Conservation (phyloP, 2,329 filamentous ascomycete genomes). For the Pseudonectria buxi region DNA sequence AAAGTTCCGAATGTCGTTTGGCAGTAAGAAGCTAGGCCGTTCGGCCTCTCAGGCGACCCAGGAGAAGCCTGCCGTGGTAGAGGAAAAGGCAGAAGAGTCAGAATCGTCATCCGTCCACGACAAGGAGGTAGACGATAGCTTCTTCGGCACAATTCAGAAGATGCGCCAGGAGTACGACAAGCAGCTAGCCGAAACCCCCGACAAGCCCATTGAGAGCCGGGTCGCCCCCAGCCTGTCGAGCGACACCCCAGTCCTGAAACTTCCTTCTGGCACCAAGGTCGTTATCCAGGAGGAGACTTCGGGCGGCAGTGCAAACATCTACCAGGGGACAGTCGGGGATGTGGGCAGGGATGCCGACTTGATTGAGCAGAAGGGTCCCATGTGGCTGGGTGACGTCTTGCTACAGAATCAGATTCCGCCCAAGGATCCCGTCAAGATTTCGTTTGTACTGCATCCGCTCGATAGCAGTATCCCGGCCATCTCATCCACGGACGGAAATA, state of each 20-base stretch:
- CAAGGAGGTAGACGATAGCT: slow-evolving; percentile 68
- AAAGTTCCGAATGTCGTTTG: slow-evolving; percentile 79
- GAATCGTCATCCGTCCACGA: slow-evolving; percentile 59
- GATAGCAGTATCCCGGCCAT: slow-evolving; percentile 64
- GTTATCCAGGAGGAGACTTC: slow-evolving; percentile 63
- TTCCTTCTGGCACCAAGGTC: slow-evolving; percentile 59
- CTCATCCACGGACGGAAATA: slow-evolving; percentile 70
- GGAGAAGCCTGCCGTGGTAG: slow-evolving; percentile 65
- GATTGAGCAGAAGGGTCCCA: slow-evolving; percentile 79
- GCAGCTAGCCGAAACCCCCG: slow-evolving; percentile 49
- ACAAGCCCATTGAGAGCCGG: slow-evolving; percentile 50
- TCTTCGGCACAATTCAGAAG: slow-evolving; percentile 65
- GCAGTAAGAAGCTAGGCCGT: slow-evolving; percentile 75
- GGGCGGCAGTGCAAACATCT: slow-evolving; percentile 73
- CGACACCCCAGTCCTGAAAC: slow-evolving; percentile 71
- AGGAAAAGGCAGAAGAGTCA: slow-evolving; percentile 69
- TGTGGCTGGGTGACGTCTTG: slow-evolving; percentile 87
- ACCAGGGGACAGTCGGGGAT: slow-evolving; percentile 77
- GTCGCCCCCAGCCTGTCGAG: slow-evolving; percentile 63
- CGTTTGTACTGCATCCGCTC: slow-evolving; percentile 79
- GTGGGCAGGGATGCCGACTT: slow-evolving; percentile 71
- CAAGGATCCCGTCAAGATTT: slow-evolving; percentile 96
- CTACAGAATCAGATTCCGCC: slow-evolving; percentile 72
- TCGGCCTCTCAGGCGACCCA: slow-evolving; percentile 52
- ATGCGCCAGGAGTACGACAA: slow-evolving; percentile 69